Evolutionary conservation across 2,329 filamentous ascomycete genomes (phyloP).

Genomic region (Nigrograna mackinnonii): DNA sequence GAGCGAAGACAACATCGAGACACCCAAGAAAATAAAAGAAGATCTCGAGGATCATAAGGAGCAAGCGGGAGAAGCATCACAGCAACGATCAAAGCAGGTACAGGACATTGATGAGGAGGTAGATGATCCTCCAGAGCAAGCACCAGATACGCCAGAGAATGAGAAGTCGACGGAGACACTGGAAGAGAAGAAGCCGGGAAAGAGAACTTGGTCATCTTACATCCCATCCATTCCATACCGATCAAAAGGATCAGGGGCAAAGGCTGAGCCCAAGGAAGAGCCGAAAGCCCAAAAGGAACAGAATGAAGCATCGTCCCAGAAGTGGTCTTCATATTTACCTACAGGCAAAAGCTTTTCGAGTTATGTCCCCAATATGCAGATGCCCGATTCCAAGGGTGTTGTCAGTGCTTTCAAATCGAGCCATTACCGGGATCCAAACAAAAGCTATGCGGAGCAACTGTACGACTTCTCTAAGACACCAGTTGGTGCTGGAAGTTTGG

Average conservation of each 20-base stretch:
- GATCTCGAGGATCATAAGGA: constrained; percentile 6
- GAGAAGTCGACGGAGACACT: constrained; percentile 18
- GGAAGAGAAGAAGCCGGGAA: constrained; percentile 18
- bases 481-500: constrained; percentile 51
- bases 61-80: constrained; percentile 12
- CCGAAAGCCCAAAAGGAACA: constrained; percentile 32
- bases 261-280: constrained; percentile 22
- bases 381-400: constrained; percentile 42
- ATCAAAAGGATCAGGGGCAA: constrained; percentile 22
- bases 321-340: constrained; percentile 52
- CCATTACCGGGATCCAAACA: constrained; percentile 50
- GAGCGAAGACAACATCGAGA: constrained; percentile 7
- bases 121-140: constrained; percentile 33
- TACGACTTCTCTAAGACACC: constrained; percentile 56
- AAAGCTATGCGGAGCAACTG: constrained; percentile 53
- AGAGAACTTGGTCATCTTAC: constrained; percentile 43
- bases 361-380: constrained; percentile 47
- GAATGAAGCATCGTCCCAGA: constrained; percentile 40
- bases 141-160: constrained; percentile 26
- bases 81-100: constrained; percentile 11
- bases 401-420: constrained; percentile 50
- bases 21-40: constrained; percentile 1
- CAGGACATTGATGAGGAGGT: constrained; percentile 8
- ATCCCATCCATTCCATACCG: constrained; percentile 43
- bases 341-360: constrained; percentile 52